Base-by-base conservation (phyloP, 2,329 filamentous ascomycete species). In the Fusarium tanahbumbuense region DNA sequence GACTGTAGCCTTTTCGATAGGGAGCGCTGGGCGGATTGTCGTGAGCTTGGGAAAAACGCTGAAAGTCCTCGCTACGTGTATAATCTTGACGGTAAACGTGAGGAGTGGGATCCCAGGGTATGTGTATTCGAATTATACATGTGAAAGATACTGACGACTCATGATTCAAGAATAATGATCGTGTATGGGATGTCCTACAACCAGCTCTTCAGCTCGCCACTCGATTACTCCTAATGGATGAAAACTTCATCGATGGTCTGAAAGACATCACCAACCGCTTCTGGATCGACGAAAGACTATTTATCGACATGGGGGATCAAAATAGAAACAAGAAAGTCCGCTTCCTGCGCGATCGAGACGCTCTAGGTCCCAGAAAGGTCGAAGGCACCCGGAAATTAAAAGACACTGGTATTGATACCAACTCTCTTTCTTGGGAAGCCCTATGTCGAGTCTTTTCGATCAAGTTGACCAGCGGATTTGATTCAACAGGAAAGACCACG, bases 161-260 rank as follows among this genome's bases (percentile, higher is more conserved):
- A 25, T 53, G 11, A 11, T 16, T 28, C 12, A 34, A 71, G 65
- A 62, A 64, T 27, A 75, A 72, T 6, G 72, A 78, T n/a, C 60
- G 68, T 12, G 54, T 79, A 3, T 79, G 77, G 77, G 18, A 69
- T 6, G 74, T 71, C 16, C 57, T 79, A 41, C 72, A 76, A 20
- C 78, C 77, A 10, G 70, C 75, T 8, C 71, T 79, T 9, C 65
- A 71, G 42, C 64, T 78, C 12, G 69, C 73, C 11, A 72, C 76
- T 2, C 67, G 72, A 4, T 50, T 79, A 6, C 57, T 78, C 2
- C 16, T 52, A 5, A 44, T 41, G 15, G 28, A 70, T 4, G 68
- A 77, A 10, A 55, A 61, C 2, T 79, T 71, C 27, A 68, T 72
- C 28, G 13, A 15, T 6, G 55, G 70, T 3, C 46, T 78, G 5